Base-by-base conservation (phyloP, 225 moss, liverwort and hornwort species). In the Sphagnum contortum region DNA sequence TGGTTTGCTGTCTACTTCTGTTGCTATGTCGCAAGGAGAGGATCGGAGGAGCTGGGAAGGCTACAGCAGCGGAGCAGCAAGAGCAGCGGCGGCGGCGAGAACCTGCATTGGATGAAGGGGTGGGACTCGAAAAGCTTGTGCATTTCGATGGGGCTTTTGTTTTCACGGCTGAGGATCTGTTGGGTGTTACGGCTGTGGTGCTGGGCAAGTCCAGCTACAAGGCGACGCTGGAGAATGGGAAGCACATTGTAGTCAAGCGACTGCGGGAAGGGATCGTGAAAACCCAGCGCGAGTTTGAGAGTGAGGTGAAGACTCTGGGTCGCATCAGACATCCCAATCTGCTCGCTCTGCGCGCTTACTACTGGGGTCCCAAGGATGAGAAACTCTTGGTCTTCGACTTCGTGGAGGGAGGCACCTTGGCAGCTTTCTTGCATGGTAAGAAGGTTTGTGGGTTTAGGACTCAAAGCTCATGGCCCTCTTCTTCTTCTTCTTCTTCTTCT, bases 351-450 rank as follows among this genome's bases (percentile, higher is more conserved):
- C 70, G 94, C 13, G 87, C 91, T 0, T 94, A 94, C 57, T 94
- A 94, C 71, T 94, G 89, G 87, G 94, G 94, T 0, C 94, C 94
- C 44, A 94, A 94, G 69, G 94, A 94, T 8, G 94, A 94, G 76
- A 94, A 94, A 77, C 89, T 94, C 2, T 70, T 94, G 10, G 94
- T 94, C 2, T 94, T 89, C n/a, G 94, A 94, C 66, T 94, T 81
- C 69, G 89, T 94, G 94, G 76, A 85, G 2, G 82, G 89, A 50
- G 91, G 94, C 50, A 94, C 91, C 75, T 77, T 94, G 57, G 94
- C 94, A 61, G 94, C 91, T 11, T 85, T 94, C 46, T 80, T 94
- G 62, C 94, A 94, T 9, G 89, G 89, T 94, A 75, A 9, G 6
- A 29, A 29, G 29, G 29, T 29, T 29, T 29, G 29, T 29, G 29